phyloP scores from a whole-genome alignment of 805 yeast species.

The Myxozyma neglecta region DNA sequence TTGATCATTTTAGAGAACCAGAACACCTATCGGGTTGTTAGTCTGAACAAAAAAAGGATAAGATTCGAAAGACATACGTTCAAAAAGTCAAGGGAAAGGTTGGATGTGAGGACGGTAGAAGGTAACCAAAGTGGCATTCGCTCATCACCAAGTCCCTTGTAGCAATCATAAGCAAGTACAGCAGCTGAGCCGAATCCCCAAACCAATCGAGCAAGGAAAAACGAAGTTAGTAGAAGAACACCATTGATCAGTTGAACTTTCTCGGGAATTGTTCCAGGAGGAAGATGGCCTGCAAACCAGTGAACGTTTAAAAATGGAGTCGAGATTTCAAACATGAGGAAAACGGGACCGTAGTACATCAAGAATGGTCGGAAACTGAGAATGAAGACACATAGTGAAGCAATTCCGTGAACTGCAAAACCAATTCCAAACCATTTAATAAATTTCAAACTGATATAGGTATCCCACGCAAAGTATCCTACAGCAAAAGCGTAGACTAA shows the following conservation, averaged over 20 bases:
- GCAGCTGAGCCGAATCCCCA: slow-evolving; percentile 84
- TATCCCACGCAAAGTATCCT: slow-evolving; percentile 92
- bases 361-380: slow-evolving; percentile 69
- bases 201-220: slow-evolving; percentile 73
- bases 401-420: slow-evolving; percentile 78
- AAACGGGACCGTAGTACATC: slow-evolving; percentile 78
- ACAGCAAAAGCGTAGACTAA: slow-evolving; percentile 67
- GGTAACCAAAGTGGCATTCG: slow-evolving; percentile 48
- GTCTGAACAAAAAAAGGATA: too few relatives aligned
- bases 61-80: too few relatives aligned
- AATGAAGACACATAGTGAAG: slow-evolving; percentile 72
- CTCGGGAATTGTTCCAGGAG: slow-evolving; percentile 62
- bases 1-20: slow-evolving; percentile 90
- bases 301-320: slow-evolving; percentile 94
- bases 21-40: slow-evolving; percentile 40
- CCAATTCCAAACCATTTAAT: slow-evolving; percentile 74
- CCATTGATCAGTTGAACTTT: slow-evolving; percentile 61
- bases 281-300: slow-evolving; percentile 84
- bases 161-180: slow-evolving; percentile 47
- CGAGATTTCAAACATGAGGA: slow-evolving; percentile 80
- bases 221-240: slow-evolving; percentile 60
- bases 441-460: slow-evolving; percentile 63
- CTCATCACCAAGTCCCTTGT: neutral
- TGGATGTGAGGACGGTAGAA: slow-evolving; percentile 52
- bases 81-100: slow-evolving; percentile 61